Evolutionary conservation across 2,329 filamentous ascomycete genomes (phyloP).

Genomic region (Monilinia aucupariae): DNA sequence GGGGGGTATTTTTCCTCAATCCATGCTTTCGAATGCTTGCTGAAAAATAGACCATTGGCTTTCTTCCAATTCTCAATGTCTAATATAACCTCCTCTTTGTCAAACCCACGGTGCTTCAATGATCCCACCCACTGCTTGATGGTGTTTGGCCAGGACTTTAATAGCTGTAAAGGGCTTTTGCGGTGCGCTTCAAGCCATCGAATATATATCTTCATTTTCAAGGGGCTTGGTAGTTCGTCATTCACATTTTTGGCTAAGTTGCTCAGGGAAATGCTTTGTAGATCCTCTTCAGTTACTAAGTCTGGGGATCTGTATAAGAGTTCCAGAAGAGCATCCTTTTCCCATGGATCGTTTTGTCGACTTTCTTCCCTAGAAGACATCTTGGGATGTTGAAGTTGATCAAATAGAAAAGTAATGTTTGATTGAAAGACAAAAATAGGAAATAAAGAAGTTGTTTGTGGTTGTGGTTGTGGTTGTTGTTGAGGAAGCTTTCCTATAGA

Average conservation of each 20-base stretch:
- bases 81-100: slow-evolving; percentile 17
- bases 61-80: slow-evolving; percentile 25
- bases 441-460: not conserved
- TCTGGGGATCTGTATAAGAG: slow-evolving; percentile 16
- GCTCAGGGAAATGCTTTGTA: slow-evolving; percentile 23
- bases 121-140: slow-evolving; percentile 28
- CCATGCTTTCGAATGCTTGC: not conserved
- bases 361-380: not conserved
- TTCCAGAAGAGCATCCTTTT: not conserved
- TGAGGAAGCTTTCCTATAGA: not conserved
- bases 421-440: not conserved
- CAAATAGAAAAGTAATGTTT: not conserved
- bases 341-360: not conserved
- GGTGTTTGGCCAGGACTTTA: slow-evolving; percentile 26
- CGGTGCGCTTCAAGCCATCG: slow-evolving; percentile 31
- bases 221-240: slow-evolving; percentile 14
- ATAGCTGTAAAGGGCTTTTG: slow-evolving; percentile 14
- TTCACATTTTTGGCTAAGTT: slow-evolving; percentile 23
- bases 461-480: not conserved
- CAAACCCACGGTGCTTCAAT: slow-evolving; percentile 22
- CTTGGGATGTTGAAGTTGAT: not conserved
- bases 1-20: slow-evolving; percentile 8
- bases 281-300: slow-evolving; percentile 20
- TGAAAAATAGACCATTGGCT: slow-evolving; percentile 15
- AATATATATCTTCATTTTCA: slow-evolving; percentile 25